Conservation (phyloP, 2,329 filamentous ascomycete genomes). For the Phaeophleospora eucalypticola region DNA sequence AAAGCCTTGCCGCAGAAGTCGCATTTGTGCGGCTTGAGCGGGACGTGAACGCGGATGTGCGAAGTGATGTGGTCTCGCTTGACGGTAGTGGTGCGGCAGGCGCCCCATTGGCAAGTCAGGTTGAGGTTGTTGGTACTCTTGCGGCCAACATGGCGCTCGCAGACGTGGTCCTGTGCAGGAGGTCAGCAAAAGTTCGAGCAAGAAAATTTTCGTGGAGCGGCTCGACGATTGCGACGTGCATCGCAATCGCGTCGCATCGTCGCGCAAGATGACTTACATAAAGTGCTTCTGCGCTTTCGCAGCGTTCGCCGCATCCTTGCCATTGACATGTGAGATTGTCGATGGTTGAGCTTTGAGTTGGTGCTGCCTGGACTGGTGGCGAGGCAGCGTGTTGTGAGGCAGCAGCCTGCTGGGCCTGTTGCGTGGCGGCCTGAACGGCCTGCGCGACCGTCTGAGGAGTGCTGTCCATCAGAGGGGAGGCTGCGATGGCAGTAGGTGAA, state of each 20-base stretch:
- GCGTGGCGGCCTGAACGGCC: constrained; percentile 29
- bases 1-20: constrained; percentile 98
- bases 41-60: constrained; percentile 97
- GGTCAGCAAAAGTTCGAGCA: too few species aligned
- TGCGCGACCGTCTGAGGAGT: constrained; percentile 25
- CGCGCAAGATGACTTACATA: constrained; percentile 49
- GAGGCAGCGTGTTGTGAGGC: constrained; percentile 21
- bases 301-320: constrained; percentile 59
- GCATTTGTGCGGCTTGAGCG: constrained; percentile 97
- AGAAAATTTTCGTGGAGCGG: constrained; percentile 8
- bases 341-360: constrained; percentile 30
- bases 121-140: constrained; percentile 99
- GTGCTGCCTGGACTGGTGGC: constrained; percentile 28
- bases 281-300: constrained; percentile 55
- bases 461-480: constrained; percentile 2
- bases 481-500: background rate
- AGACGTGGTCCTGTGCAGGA: constrained; percentile 78
- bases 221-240: constrained; percentile 8
- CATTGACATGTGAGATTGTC: constrained; percentile 57
- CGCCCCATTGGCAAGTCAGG: constrained; percentile 94
- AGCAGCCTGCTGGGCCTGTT: constrained; percentile 25
- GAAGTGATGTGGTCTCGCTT: constrained; percentile 99
- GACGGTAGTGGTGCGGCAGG: constrained; percentile 91
- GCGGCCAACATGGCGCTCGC: constrained; percentile 94
- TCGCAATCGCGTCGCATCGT: background rate